These are phyloP conservation scores for Boletus mariae DNA, from an alignment of 1,284 basidiomycete species.

Conservation along the genomic window DNA sequence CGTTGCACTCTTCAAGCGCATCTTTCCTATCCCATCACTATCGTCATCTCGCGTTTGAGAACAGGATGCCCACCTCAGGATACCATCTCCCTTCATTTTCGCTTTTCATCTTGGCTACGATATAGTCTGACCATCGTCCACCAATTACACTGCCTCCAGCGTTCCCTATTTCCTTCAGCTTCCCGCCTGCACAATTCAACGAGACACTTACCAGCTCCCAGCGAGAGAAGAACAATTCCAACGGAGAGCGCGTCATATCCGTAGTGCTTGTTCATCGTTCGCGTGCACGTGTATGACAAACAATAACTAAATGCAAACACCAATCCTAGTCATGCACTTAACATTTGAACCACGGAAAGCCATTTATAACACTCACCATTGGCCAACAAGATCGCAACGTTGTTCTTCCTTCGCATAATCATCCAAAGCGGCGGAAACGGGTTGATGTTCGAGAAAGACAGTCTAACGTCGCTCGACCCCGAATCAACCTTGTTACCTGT, in stretches of 20 bases:
- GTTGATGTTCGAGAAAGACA: slow-evolving; percentile 70
- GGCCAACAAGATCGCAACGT: slow-evolving; percentile 60
- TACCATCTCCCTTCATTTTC: slow-evolving; percentile 58
- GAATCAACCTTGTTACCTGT: slow-evolving; percentile 6
- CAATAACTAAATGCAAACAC: slow-evolving; percentile 73
- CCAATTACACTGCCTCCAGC: slow-evolving; percentile 71
- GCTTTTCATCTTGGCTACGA: slow-evolving; percentile 53
- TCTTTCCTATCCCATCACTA: slow-evolving; percentile 40
- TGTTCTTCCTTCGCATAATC: slow-evolving; percentile 62
- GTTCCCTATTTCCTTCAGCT: slow-evolving; percentile 43
- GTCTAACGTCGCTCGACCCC: slow-evolving; percentile 41
- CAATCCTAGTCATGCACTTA: slow-evolving; percentile 42
- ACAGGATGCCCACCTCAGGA: slow-evolving; percentile 56
- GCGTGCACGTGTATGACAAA: slow-evolving; percentile 67
- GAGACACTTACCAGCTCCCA: slow-evolving; percentile 56
- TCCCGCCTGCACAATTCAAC: neutral
- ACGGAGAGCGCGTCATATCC: slow-evolving; percentile 67
- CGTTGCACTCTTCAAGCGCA: slow-evolving; percentile 67
- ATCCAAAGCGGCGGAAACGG: slow-evolving; percentile 58
- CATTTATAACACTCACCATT: slow-evolving; percentile 52
- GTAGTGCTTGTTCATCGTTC: slow-evolving; percentile 64
- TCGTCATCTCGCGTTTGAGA: neutral
- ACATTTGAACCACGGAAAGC: neutral
- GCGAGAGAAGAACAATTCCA: slow-evolving; percentile 73
- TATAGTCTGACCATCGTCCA: slow-evolving; percentile 73